Evolutionary conservation across 768 basidiomycete genomes (phyloP).

Genomic region (Termitomyces sp.): DNA sequence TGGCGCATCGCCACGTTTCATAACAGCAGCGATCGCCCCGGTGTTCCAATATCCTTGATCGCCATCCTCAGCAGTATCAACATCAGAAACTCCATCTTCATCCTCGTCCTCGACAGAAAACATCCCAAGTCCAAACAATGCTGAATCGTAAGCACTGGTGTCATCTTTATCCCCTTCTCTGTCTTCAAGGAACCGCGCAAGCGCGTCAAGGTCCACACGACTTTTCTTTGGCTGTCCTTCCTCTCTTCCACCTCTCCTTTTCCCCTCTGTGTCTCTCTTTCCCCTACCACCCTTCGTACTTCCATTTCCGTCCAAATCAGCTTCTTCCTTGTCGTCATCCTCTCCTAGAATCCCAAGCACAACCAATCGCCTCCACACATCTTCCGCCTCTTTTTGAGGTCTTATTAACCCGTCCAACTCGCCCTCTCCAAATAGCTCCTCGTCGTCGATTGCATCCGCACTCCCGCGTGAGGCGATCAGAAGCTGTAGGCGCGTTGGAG

Average conservation of each 20-base stretch:
- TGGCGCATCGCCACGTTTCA: background rate
- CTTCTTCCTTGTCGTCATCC: slow-evolving; percentile 14
- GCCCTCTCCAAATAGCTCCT: slow-evolving; percentile 65
- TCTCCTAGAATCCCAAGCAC: slow-evolving; percentile 27
- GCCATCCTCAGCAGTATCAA: slow-evolving; percentile 13
- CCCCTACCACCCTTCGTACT: slow-evolving; percentile 3
- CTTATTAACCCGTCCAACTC: slow-evolving; percentile 63
- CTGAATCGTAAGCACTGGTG: slow-evolving; percentile 1
- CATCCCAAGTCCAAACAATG: slow-evolving; percentile 11
- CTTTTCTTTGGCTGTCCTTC: slow-evolving; percentile 20
- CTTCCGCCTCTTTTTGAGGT: slow-evolving; percentile 42
- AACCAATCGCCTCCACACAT: slow-evolving; percentile 30
- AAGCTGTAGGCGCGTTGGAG: slow-evolving; percentile 63
- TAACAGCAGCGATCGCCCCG: background rate
- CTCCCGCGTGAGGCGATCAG: slow-evolving; percentile 51
- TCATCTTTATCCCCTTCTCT: slow-evolving; percentile 10
- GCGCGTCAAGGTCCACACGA: slow-evolving; percentile 52
- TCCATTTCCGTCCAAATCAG: slow-evolving; percentile 5
- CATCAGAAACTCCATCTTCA: slow-evolving; percentile 4
- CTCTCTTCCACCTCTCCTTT: slow-evolving; percentile 1
- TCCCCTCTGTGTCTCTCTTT: background rate
- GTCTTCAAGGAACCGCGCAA: slow-evolving; percentile 42
- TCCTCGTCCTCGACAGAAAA: slow-evolving; percentile 11
- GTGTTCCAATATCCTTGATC: background rate
- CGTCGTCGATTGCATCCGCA: slow-evolving; percentile 48